These are phyloP conservation scores for Melanopsichium pennsylvanicum DNA, from an alignment of 1,284 basidiomycete genomes.

Conservation along the genomic window DNA sequence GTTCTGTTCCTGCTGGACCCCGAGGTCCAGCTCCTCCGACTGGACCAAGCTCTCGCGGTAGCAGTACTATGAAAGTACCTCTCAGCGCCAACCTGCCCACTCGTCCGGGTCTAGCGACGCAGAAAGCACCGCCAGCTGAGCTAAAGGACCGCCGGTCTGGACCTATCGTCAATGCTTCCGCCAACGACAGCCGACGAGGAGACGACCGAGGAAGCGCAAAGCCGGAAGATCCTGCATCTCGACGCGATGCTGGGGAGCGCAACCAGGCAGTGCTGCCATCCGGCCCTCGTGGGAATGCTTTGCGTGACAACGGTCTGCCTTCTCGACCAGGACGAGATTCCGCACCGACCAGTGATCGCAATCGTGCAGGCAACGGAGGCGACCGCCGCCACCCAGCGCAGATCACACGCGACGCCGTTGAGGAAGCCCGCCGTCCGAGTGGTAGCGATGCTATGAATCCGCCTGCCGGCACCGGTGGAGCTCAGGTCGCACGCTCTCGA, in stretches of 20 bases:
- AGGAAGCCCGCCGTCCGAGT: background rate
- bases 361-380: background rate
- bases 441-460: slow-evolving; percentile 22
- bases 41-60: slow-evolving; percentile 12
- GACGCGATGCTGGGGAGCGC: slow-evolving; percentile 7
- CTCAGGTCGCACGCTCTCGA: slow-evolving; percentile 22
- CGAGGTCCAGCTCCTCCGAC: slow-evolving; percentile 4
- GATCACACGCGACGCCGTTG: slow-evolving; percentile 4
- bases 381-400: slow-evolving; percentile 13
- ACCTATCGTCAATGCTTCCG: background rate
- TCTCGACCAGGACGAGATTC: slow-evolving; percentile 17
- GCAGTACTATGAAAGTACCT: slow-evolving; percentile 15
- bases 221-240: slow-evolving; percentile 7
- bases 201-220: slow-evolving; percentile 8
- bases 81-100: slow-evolving; percentile 30
- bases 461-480: slow-evolving; percentile 17
- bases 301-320: slow-evolving; percentile 17
- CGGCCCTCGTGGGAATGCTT: slow-evolving; percentile 12
- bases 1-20: slow-evolving; percentile 3
- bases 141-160: slow-evolving; percentile 16
- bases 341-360: slow-evolving; percentile 8
- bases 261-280: slow-evolving; percentile 1
- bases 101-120: slow-evolving; percentile 18
- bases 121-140: slow-evolving; percentile 9
- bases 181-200: slow-evolving; percentile 10